Base-by-base conservation (phyloP, 306 rosid genomes). In the Chamaecrista fasciculata region DNA sequence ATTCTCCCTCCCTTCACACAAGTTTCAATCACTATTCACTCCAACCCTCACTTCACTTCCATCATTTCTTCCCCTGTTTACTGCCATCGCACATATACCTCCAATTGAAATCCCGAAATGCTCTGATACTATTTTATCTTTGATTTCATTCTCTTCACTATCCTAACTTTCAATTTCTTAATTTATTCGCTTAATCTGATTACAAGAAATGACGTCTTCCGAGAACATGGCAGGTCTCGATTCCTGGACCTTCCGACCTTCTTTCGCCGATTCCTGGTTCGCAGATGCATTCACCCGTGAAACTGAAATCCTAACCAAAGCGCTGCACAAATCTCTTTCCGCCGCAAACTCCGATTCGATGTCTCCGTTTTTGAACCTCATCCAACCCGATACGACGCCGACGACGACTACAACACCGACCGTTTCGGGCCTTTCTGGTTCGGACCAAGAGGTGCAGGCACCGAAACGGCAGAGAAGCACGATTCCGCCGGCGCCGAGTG, bases 401-500 rank as follows among this genome's bases (percentile, higher is more conserved):
- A 84, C 66, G 5, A 2, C 83, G 11, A 23, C 79, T 0, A 78
- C 85, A 4, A 84, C 66, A 5, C 84, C 92, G 0, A 84, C 96
- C 0, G 84, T 72, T 4, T 89, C 98, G 0, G 83, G 86, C 0
- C 46, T 83, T 6, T 87, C 96, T 5, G 85, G 91, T 12, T 85
- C 98, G 0, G 98, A 93, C 52, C 89, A 77, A 4, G 96, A 88
- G 74, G 9, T 85, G n/a, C n/a, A n/a, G 84, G 2, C 67, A 33
- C 58, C 39, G 61, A 36, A 36, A 20, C 66, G 66, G 29, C 46
- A 60, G 8, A 36, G 18, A 25, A 4, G 47, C 29, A 19, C 66
- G 36, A 11, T 62, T 15, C 44, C 66, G 1, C 73, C 78, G 1
- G 42, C 59, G 0, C 23, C 85, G 0, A 67, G 74, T 0, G 88